These are phyloP conservation scores for Alternaria viburni DNA, from an alignment of 2,329 filamentous ascomycete species.

Conservation along the genomic window DNA sequence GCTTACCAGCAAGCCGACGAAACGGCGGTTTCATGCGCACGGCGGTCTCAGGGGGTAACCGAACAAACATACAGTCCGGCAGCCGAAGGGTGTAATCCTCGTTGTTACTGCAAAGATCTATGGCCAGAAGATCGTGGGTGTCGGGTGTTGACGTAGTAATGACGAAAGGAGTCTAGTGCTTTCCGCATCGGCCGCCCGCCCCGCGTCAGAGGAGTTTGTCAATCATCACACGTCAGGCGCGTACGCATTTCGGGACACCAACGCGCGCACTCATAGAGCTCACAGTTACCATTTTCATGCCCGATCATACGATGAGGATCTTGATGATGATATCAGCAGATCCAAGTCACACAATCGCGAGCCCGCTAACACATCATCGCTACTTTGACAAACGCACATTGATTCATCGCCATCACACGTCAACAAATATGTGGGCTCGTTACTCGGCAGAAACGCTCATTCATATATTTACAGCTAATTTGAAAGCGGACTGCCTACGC, in stretches of 20 bases:
- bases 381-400: neutral
- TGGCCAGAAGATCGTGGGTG: neutral
- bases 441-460: neutral
- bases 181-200: neutral
- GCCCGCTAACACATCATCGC: neutral
- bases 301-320: neutral
- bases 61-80: neutral
- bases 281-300: neutral
- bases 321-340: neutral
- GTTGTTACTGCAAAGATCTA: neutral
- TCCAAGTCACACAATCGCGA: neutral
- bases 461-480: neutral
- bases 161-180: neutral
- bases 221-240: neutral
- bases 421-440: neutral
- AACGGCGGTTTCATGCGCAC: neutral
- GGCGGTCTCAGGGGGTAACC: neutral
- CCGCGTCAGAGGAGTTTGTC: neutral
- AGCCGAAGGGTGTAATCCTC: neutral
- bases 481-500: conserved; percentile 13
- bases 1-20: neutral
- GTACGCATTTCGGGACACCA: neutral
- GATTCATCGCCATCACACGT: neutral
- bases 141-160: neutral
- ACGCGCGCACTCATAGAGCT: neutral